A percentile compares a stretch with the other conserved stretches of the same genome.
Evolutionary conservation across 495 filamentous ascomycete genomes (phyloP).

Genomic region (Lindgomyces ingoldianus): DNA sequence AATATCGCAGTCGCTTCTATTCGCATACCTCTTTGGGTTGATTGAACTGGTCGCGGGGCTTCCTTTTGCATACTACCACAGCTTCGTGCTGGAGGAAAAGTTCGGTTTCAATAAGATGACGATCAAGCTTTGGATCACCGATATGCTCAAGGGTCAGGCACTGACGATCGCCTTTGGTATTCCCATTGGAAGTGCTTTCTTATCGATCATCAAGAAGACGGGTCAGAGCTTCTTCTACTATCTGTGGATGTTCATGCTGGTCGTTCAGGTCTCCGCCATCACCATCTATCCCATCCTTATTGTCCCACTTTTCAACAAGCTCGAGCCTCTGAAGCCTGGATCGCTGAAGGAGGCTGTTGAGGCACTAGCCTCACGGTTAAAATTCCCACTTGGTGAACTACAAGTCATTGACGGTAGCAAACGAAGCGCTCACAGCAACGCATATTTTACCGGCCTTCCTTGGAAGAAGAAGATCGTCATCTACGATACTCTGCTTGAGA

Average conservation of each 20-base stretch:
- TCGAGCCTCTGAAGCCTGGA: slow-evolving; percentile 87
- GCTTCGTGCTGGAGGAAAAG: slow-evolving; percentile 92
- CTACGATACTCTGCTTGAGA: slow-evolving; percentile 95
- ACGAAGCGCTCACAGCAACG: slow-evolving; percentile 94
- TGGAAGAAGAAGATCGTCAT: slow-evolving; percentile 99
- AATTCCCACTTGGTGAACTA: slow-evolving; percentile 88
- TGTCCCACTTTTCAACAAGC: slow-evolving; percentile 95
- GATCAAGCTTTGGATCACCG: slow-evolving; percentile 79
- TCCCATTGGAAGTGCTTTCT: slow-evolving; percentile 85
- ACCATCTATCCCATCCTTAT: slow-evolving; percentile 95
- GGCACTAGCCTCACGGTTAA: slow-evolving; percentile 74
- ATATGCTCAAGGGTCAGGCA: slow-evolving; percentile 88
- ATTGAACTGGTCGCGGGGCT: slow-evolving; percentile 74
- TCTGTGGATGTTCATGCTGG: slow-evolving; percentile 87
- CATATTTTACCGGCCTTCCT: slow-evolving; percentile 95
- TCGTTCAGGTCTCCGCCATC: slow-evolving; percentile 87
- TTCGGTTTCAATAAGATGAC: slow-evolving; percentile 99
- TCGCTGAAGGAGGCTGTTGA: slow-evolving; percentile 86
- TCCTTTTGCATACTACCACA: slow-evolving; percentile 85
- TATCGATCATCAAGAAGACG: slow-evolving; percentile 88
- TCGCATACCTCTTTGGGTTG: slow-evolving; percentile 83
- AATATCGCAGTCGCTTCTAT: slow-evolving; percentile 89
- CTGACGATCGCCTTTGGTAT: slow-evolving; percentile 75
- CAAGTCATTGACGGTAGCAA: slow-evolving; percentile 98
- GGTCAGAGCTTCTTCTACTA: slow-evolving; percentile 95